A percentile compares a stretch with the other conserved stretches of the same genome.
Conservation (phyloP, 108 stramenopile species). For the Thalassiosira profunda region DNA sequence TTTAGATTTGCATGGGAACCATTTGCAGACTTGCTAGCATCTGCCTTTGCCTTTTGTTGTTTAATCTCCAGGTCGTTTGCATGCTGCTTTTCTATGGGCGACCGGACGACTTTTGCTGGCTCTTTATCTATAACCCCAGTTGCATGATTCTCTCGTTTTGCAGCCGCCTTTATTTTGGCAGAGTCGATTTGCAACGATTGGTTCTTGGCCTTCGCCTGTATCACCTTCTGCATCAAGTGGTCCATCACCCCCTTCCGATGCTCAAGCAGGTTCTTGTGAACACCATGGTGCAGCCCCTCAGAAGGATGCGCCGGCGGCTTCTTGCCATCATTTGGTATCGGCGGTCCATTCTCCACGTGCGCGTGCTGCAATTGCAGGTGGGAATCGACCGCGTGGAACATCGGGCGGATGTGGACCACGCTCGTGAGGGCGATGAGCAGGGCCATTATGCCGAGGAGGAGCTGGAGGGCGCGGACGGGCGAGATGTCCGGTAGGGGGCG, state of each 20-base stretch:
- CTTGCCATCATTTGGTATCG: conserved; percentile 8
- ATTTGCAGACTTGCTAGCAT: neutral
- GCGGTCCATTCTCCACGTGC: conserved; percentile 9
- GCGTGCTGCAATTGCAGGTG: neutral
- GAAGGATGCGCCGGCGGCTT: neutral
- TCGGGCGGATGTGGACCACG: conserved; percentile 5
- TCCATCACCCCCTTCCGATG: conserved; percentile 23
- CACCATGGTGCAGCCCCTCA: conserved; percentile 28
- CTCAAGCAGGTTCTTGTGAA: conserved; percentile 33
- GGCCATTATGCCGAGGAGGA: conserved; percentile 9
- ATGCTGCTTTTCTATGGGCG: no score
- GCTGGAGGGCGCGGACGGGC: conserved; percentile 12
- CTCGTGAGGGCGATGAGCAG: conserved; percentile 15
- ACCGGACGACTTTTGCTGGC: no score
- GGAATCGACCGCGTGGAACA: conserved; percentile 26
- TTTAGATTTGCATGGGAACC: neutral
- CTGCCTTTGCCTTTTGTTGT: neutral
- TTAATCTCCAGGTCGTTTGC: neutral
- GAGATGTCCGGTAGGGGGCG: neutral
- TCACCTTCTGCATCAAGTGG: conserved; percentile 20
- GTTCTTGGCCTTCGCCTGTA: neutral
- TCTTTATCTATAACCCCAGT: no score
- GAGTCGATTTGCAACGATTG: no score
- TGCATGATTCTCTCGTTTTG: neutral
- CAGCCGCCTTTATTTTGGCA: neutral